Evolutionary conservation across 1,284 basidiomycete species (phyloP), one percentile per base, ranked within the genome.

Genomic region (Pyrrhoderma lamaoense): DNA sequence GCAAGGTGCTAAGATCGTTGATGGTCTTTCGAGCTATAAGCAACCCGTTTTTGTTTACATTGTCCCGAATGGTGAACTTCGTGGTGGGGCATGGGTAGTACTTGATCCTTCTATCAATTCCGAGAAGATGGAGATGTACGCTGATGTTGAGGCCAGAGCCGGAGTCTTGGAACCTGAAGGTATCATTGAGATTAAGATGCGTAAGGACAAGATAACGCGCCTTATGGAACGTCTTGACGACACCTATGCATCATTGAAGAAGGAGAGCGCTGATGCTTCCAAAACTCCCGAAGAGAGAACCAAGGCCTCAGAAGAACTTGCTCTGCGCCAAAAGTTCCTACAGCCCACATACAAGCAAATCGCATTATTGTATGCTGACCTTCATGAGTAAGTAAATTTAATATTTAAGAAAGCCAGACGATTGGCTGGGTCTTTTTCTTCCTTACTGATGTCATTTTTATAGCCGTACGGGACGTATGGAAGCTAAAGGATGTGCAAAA

Each of bases 41-140:
- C 93, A 96, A 63, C 96, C 96, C n/a, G 89, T 97, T 58, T 98
- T 98, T 66, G 91, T 99, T 54, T 98, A 99, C 74, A 94, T 99
- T 57, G 88, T 98, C 8, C 96, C 96, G 31, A 96, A 98, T 62
- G 96, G 95, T 60, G 96, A 99, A 70, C 82, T 99, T 45, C 93
- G 96, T 66, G 96, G 96, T 67, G 96, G 96, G 65, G 96, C 96
- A 40, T 99, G 95, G 94, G 96, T 99, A 59, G 96, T 99, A 3
- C 80, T 99, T 52, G 96, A 99, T 70, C 93, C 95, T 23, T 91
- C 92, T 19, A 99, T 99, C 73, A 93, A 95, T 69, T 77, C 89
- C 3, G 87, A 93, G 64, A 89, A 96, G 72, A 99, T 99, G 93
- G 89, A 98, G 72, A 97, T 98, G 93, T 96, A 92, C 67, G 95